A percentile compares a stretch with the other conserved stretches of the same genome.
phyloP scores from a whole-genome alignment of 2,329 filamentous ascomycete species.

The Hypoxylon sp. region DNA sequence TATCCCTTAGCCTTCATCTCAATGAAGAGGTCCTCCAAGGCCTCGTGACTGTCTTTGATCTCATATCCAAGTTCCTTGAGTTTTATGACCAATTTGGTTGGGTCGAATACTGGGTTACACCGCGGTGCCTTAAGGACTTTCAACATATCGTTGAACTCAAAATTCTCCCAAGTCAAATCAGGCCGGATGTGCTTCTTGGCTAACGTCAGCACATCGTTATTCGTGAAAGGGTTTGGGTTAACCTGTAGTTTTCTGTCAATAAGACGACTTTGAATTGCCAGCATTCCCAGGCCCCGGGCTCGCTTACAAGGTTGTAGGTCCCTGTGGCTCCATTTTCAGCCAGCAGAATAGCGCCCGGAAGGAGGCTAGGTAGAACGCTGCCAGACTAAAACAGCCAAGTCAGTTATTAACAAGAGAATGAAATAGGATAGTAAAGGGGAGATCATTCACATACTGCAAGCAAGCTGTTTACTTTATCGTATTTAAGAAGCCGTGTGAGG shows the following conservation, averaged over 20 bases:
- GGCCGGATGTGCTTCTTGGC: slow-evolving; percentile 33
- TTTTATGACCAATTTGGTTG: slow-evolving; percentile 26
- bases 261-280: not conserved
- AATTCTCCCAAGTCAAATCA: slow-evolving; percentile 27
- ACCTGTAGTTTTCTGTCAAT: not conserved
- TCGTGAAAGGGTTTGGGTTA: slow-evolving; percentile 4
- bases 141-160: slow-evolving; percentile 23
- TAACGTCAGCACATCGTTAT: slow-evolving; percentile 35
- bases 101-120: slow-evolving; percentile 22
- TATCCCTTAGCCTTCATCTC: slow-evolving; percentile 21
- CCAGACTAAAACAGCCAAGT: not conserved
- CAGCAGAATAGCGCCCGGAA: not conserved
- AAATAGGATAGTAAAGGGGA: not conserved
- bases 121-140: slow-evolving; percentile 30
- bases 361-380: not conserved
- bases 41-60: slow-evolving; percentile 26
- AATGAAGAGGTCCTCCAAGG: slow-evolving; percentile 24
- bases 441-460: not conserved
- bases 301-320: not conserved
- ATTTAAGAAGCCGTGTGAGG: not conserved
- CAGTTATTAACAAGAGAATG: not conserved
- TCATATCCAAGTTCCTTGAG: slow-evolving; percentile 27
- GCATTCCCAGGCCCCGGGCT: not conserved
- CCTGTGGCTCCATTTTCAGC: not conserved
- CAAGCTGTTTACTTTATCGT: not conserved